Conservation (phyloP, 345 rosid species). For the rapeseed (Brassica napus) region DNA sequence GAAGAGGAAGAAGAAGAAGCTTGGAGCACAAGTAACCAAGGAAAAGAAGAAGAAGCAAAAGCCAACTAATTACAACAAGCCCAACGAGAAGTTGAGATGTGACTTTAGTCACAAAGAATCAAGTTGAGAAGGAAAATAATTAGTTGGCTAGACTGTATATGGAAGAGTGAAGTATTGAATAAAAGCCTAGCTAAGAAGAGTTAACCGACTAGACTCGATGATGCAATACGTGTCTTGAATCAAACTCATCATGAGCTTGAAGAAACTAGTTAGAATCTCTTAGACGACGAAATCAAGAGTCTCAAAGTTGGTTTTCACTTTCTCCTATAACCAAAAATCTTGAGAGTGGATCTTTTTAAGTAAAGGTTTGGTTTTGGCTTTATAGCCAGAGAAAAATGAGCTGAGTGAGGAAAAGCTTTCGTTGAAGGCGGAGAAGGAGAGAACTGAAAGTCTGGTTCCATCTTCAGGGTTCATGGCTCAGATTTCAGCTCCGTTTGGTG, state of each 20-base stretch:
- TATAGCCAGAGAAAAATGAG: slow-evolving; percentile 80
- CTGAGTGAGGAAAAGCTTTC: slow-evolving; percentile 80
- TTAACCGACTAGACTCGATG: slow-evolving; percentile 64
- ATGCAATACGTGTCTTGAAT: slow-evolving; percentile 75
- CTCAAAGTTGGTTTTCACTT: slow-evolving; percentile 57
- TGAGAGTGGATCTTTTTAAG: neutral
- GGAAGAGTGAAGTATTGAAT: too few relatives aligned
- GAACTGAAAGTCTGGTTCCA: slow-evolving; percentile 59
- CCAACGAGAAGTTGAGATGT: too few relatives aligned
- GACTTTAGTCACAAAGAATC: too few relatives aligned
- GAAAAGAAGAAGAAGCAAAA: too few relatives aligned
- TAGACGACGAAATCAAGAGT: slow-evolving; percentile 75
- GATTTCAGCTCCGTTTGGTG: slow-evolving; percentile 53
- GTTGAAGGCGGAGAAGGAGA: slow-evolving; percentile 46
- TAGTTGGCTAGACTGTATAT: too few relatives aligned
- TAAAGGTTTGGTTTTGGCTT: neutral
- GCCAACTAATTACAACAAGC: too few relatives aligned
- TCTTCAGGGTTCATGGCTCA: slow-evolving; percentile 48
- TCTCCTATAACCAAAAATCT: neutral
- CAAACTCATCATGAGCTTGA: slow-evolving; percentile 77
- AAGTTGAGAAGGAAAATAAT: too few relatives aligned
- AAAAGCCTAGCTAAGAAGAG: too few relatives aligned
- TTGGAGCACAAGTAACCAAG: too few relatives aligned
- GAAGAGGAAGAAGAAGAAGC: too few relatives aligned
- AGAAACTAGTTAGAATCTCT: slow-evolving; percentile 73